Evolutionary conservation across 202 grass and related monocot species (phyloP), one percentile per base, ranked within the genome.

Genomic region (Elaeis oleifera): DNA sequence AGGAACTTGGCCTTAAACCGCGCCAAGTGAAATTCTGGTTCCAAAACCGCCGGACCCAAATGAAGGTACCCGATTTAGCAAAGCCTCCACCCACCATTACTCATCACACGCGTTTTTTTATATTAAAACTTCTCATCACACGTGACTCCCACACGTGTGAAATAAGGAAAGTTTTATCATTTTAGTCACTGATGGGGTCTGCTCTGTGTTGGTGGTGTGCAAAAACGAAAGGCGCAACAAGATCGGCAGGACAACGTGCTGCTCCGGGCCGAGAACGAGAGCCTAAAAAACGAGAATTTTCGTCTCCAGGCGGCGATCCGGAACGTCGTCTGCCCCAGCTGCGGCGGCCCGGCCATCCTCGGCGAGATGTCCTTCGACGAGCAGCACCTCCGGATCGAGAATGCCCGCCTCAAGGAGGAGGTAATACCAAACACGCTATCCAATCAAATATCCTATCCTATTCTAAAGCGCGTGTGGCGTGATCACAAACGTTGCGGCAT

Each of bases 21-120:
- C 88, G 94, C 8, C 94, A 99, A 69, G 88, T 99, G 22, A 99
- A 99, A 78, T 99, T 99, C 79, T 99, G 94, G 94, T 99, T 99
- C 82, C 94, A 99, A 56, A 99, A 99, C 69, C 81, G 94, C 15
- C 94, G 94, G 54, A 99, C 94, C 16, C 94, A 99, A 73, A 89
- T 94, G 88, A 99, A 99, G 83, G 83, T 85, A 74, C 8, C 16
- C 23, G 29, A 50, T 17, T 67, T 21, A n/a, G 16, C 31, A 36
- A 36, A 4, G 4, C 27, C 27, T 28, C 27, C 27, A 28, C 27
- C 27, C 27, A 28, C 31, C 31, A 36, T 39, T 39, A 39, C 13
- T 39, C 9, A 39, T 39, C 36, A 11, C 9, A 39, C 7, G 8
- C 2, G 1, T 39, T 39, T 39, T 39, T 2, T 2, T 13, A 39